These are phyloP conservation scores for Excoecaria cochinchinensis DNA, from an alignment of 345 rosid genomes.

Conservation along the genomic window DNA sequence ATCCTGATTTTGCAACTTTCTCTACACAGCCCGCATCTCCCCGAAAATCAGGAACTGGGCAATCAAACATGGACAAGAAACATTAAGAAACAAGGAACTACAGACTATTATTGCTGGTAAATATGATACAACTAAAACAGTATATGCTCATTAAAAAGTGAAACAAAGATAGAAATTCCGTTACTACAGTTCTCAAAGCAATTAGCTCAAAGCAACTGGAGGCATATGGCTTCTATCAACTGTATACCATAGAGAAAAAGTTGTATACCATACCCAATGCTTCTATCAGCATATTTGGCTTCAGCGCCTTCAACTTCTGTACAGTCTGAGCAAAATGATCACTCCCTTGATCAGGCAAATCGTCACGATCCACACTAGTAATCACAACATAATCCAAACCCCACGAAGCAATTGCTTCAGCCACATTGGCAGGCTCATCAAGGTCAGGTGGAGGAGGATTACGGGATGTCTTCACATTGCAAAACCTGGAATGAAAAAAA, in stretches of 20 bases:
- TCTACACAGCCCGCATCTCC: constrained; percentile 77
- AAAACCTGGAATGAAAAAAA: constrained; percentile 49
- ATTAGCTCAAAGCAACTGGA: neutral
- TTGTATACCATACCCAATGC: constrained; percentile 67
- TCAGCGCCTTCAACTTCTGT: constrained; percentile 69
- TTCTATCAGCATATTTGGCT: constrained; percentile 87
- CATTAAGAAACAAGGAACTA: neutral
- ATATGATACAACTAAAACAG: neutral
- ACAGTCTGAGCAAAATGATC: constrained; percentile 76
- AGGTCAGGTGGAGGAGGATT: constrained; percentile 96
- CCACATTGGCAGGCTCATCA: constrained; percentile 82
- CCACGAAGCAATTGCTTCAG: constrained; percentile 96
- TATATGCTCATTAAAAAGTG: neutral
- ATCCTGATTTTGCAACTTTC: constrained; percentile 82
- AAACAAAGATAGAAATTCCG: neutral
- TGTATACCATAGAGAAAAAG: neutral
- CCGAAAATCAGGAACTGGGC: constrained; percentile 91
- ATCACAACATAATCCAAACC: constrained; percentile 90
- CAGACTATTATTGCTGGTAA: neutral
- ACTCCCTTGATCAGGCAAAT: constrained; percentile 86
- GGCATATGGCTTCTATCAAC: neutral
- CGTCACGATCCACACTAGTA: constrained; percentile 92
- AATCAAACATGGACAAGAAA: constrained; percentile 14
- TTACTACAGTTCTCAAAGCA: neutral
- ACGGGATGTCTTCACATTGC: constrained; percentile 94